Base-by-base conservation (phyloP, 257 asterid species). In the Nicotiana tabacum region DNA sequence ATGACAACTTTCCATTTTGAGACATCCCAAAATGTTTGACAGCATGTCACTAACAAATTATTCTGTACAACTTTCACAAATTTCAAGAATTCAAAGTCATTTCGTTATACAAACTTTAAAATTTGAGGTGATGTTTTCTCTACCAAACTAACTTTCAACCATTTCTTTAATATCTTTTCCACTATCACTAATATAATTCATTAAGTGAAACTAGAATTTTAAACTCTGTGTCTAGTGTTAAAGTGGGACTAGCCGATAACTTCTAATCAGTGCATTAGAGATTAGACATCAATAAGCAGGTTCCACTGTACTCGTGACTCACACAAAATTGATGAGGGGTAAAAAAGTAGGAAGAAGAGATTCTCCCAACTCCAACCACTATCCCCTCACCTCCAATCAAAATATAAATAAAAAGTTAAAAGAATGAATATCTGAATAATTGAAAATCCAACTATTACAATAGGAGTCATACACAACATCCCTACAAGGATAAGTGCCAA, bases 261-360 rank as follows among this genome's bases (percentile, higher is more conserved):
- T 29, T 53, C 58, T 53, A 53, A 53, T 53, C 58, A 53, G 18
- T 53, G 58, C 18, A 53, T 53, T 11, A 29, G 30, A 29, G 30
- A 29, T 29, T 29, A 11, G 58, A 53, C 58, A 53, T 15, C 58
- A 53, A 53, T 53, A 53, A 53, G 18, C 58, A 53, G 58, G 18
- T 53, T 53, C 17, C 18, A 53, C 17, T 53, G 16, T 4, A 53
- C 58, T 13, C 58, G 6, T 53, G 58, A 53, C 58, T 3, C 57
- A 13, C n/a, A 70, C 12, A 46, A 35, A 68, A 43, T 2, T n/a
- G 7, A 72, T 11, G 60, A 21, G 10, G n/a, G 9, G 12, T 43
- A 72, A 72, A 72, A 66, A 12, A 21, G 78, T 72, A 72, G 78
- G 35, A 46, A 72, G 60, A 72, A 43, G 37, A 43, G 60, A 72